Evolutionary conservation across 2,329 filamentous ascomycete species (phyloP).

Genomic region (Dactylonectria estremocensis): DNA sequence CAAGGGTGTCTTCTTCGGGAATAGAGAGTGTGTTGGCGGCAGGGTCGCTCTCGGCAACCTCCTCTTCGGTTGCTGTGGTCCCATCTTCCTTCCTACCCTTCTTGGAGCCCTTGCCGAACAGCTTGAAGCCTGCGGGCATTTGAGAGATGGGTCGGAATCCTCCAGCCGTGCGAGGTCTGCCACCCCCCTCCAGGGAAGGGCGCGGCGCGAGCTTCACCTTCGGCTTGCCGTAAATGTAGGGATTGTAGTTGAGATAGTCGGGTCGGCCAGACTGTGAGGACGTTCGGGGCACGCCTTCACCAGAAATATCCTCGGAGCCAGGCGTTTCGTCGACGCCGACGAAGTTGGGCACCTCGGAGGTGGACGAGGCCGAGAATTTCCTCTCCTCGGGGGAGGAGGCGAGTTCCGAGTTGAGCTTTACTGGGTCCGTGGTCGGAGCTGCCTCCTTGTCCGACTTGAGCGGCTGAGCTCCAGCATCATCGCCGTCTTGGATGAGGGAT

Average conservation of each 20-base stretch:
- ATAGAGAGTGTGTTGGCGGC: conserved; percentile 55
- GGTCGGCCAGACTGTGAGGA: conserved; percentile 68
- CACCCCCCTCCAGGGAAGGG: conserved; percentile 78
- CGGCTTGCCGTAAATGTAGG: conserved; percentile 73
- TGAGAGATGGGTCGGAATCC: conserved; percentile 82
- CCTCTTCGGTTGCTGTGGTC: conserved; percentile 53
- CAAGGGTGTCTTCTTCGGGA: conserved; percentile 51
- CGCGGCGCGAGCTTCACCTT: conserved; percentile 93
- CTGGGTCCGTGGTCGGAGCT: conserved; percentile 51
- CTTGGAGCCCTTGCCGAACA: conserved; percentile 72
- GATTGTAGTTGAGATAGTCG: conserved; percentile 65
- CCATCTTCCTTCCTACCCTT: conserved; percentile 56
- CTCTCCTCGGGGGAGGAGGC: conserved; percentile 66
- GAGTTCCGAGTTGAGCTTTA: conserved; percentile 68
- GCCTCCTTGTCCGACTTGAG: conserved; percentile 50
- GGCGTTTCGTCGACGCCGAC: conserved; percentile 63
- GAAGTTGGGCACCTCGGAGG: conserved; percentile 67
- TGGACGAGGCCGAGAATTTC: conserved; percentile 63
- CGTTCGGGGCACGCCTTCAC: conserved; percentile 61
- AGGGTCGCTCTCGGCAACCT: conserved; percentile 53
- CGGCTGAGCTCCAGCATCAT: conserved; percentile 48
- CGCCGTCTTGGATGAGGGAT: conserved; percentile 67
- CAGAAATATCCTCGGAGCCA: conserved; percentile 61
- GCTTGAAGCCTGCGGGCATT: conserved; percentile 85
- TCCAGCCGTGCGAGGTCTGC: conserved; percentile 73